A percentile compares a stretch with the other conserved stretches of the same genome.
These are phyloP conservation scores for Groenewaldozyma auringiensis DNA, from an alignment of 1,139 yeast genomes.

Conservation along the genomic window DNA sequence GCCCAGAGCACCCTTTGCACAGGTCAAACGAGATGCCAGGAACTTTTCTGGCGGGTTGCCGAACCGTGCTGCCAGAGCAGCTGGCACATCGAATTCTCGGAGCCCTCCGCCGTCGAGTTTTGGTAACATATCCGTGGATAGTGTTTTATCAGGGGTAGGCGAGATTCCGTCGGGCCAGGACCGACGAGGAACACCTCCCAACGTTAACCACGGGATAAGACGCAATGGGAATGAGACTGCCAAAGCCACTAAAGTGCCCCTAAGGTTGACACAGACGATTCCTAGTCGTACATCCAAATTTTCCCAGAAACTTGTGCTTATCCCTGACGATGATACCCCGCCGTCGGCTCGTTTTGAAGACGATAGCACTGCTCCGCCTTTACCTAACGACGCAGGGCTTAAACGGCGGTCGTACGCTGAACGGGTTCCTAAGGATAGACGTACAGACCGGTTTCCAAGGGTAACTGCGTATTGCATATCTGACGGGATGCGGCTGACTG, in stretches of 20 bases:
- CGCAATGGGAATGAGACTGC: neutral
- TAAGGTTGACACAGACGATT: slow-evolving; percentile 48
- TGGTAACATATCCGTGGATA: slow-evolving; percentile 29
- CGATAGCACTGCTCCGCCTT: slow-evolving; percentile 22
- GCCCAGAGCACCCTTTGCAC: slow-evolving; percentile 73
- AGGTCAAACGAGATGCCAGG: slow-evolving; percentile 5
- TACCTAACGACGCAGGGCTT: slow-evolving; percentile 23
- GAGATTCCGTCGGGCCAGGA: slow-evolving; percentile 80
- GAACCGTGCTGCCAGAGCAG: neutral
- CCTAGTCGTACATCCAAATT: slow-evolving; percentile 85
- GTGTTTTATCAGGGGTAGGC: slow-evolving; percentile 55
- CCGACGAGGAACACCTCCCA: slow-evolving; percentile 23
- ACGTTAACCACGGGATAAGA: neutral
- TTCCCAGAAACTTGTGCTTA: slow-evolving; percentile 75
- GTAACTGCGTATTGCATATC: slow-evolving; percentile 88
- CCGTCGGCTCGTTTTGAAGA: slow-evolving; percentile 22
- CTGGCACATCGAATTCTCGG: neutral
- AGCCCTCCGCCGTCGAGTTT: neutral
- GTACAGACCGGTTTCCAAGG: slow-evolving; percentile 66
- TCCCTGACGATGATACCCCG: slow-evolving; percentile 57
- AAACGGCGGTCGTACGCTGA: slow-evolving; percentile 56
- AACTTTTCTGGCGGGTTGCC: neutral
- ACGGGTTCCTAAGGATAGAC: slow-evolving; percentile 54
- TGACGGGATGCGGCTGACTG: slow-evolving; percentile 64
- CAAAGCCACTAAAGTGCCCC: neutral